Conservation (phyloP, 1,139 yeast genomes). For the Protomyces pachydermus region DNA sequence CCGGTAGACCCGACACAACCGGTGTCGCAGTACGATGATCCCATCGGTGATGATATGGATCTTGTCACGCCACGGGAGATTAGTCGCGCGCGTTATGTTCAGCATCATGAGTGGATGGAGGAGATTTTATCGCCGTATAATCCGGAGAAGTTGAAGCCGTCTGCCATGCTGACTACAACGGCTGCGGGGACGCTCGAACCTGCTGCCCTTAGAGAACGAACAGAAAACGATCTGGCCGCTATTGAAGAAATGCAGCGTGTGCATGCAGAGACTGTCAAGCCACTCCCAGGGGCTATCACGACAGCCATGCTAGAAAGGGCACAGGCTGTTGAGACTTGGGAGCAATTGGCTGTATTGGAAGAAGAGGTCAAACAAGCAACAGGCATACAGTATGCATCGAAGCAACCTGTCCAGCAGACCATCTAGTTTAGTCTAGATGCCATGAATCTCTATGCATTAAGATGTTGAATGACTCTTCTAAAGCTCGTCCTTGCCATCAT, state of each 20-base stretch:
- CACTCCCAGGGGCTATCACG: not conserved
- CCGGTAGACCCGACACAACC: not conserved
- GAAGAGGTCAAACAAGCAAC: not conserved
- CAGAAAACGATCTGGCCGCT: not conserved
- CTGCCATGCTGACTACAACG: not conserved
- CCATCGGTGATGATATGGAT: conserved; percentile 43
- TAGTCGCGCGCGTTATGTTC: conserved; percentile 43
- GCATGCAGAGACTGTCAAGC: not conserved
- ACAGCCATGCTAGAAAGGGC: not conserved
- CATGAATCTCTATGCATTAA: not conserved
- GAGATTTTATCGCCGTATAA: conserved; percentile 35
- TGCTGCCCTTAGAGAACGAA: not conserved
- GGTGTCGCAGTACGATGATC: conserved; percentile 18
- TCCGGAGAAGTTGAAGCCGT: not conserved
- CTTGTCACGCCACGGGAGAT: conserved; percentile 43
- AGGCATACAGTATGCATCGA: not conserved
- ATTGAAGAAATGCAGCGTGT: not conserved
- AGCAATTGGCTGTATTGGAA: not conserved
- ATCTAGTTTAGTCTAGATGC: not conserved
- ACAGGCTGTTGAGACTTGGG: not conserved
- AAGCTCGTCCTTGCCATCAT: not conserved
- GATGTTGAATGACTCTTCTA: not conserved
- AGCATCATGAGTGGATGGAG: conserved; percentile 47
- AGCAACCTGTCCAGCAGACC: not conserved
- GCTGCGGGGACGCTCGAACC: not conserved